Conservation (phyloP, 768 basidiomycete genomes). For the Sistotremastrum suecicum region DNA sequence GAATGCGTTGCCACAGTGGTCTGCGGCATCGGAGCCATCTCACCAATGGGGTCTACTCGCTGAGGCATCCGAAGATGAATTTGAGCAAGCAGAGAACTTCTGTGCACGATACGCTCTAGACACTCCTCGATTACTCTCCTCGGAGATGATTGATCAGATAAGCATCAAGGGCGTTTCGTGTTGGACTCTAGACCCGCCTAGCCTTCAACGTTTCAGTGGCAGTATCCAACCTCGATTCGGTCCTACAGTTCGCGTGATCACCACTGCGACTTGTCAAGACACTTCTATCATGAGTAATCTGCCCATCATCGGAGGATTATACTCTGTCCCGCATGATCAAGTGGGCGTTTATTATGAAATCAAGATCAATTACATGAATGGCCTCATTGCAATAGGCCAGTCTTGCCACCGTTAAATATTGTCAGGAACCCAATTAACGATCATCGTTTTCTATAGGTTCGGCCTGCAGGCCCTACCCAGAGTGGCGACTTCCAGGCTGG, state of each 20-base stretch:
- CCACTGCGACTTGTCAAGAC: constrained; percentile 28
- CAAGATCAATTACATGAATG: constrained; percentile 39
- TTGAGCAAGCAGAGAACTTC: constrained; percentile 34
- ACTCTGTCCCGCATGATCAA: constrained; percentile 34
- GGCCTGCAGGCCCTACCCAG: constrained; percentile 49
- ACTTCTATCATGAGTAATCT: constrained; percentile 43
- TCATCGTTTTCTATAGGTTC: constrained; percentile 29
- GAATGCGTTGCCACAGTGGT: constrained; percentile 23
- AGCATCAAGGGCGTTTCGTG: constrained; percentile 28
- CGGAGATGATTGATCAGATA: constrained; percentile 39
- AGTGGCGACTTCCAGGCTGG: constrained; percentile 59
- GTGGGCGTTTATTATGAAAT: constrained; percentile 53
- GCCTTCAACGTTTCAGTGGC: constrained; percentile 29
- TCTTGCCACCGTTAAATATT: neutral
- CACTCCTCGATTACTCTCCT: constrained; percentile 33
- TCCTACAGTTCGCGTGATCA: constrained; percentile 28
- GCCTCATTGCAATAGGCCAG: constrained; percentile 46
- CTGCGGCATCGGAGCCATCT: constrained; percentile 40
- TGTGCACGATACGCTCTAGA: constrained; percentile 27
- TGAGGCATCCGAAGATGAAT: constrained; percentile 48
- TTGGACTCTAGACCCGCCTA: constrained; percentile 37
- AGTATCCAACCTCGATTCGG: constrained; percentile 20
- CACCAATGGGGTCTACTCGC: constrained; percentile 33
- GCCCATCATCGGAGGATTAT: constrained; percentile 46
- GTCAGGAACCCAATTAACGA: neutral